A percentile compares a stretch with the other conserved stretches of the same genome.
These are phyloP conservation scores for Middelhovenomyces tepae DNA, from an alignment of 805 yeast species.

Conservation along the genomic window DNA sequence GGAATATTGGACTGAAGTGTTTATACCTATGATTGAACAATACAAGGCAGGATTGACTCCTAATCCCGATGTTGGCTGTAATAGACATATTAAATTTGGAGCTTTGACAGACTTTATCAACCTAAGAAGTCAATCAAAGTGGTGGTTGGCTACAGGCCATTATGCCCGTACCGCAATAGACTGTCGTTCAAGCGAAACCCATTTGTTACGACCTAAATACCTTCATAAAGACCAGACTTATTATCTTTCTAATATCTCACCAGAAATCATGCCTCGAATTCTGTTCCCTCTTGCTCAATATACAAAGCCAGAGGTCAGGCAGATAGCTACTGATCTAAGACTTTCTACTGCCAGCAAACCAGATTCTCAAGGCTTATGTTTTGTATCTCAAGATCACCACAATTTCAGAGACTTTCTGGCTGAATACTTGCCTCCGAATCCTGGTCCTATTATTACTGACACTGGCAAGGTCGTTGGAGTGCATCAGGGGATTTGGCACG, in stretches of 20 bases:
- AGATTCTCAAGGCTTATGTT: conserved; percentile 92
- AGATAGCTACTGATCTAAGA: conserved; percentile 45
- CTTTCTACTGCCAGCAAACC: conserved; percentile 68
- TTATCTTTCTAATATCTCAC: conserved; percentile 62
- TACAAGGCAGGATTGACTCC: conserved; percentile 77
- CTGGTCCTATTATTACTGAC: conserved; percentile 73
- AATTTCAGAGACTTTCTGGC: conserved; percentile 63
- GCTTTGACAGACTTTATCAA: conserved; percentile 49
- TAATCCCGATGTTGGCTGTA: conserved; percentile 90
- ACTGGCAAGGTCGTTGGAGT: conserved; percentile 70
- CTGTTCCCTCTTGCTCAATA: conserved; percentile 77
- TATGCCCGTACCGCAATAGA: conserved; percentile 32
- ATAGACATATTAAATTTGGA: conserved; percentile 81
- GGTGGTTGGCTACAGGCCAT: conserved; percentile 83
- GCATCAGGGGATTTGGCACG: conserved; percentile 87
- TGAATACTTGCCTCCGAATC: conserved; percentile 62
- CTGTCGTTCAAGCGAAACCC: conserved; percentile 27
- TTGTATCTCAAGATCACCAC: conserved; percentile 59
- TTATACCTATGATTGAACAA: conserved; percentile 78
- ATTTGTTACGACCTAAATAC: conserved; percentile 51
- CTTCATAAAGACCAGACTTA: conserved; percentile 80
- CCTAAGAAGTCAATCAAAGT: conserved; percentile 27
- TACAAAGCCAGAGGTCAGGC: conserved; percentile 65
- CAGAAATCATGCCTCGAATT: conserved; percentile 38
- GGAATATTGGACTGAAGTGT: conserved; percentile 90